These are phyloP conservation scores for Marasmius oreades DNA, from an alignment of 1,284 basidiomycete species.

Conservation along the genomic window DNA sequence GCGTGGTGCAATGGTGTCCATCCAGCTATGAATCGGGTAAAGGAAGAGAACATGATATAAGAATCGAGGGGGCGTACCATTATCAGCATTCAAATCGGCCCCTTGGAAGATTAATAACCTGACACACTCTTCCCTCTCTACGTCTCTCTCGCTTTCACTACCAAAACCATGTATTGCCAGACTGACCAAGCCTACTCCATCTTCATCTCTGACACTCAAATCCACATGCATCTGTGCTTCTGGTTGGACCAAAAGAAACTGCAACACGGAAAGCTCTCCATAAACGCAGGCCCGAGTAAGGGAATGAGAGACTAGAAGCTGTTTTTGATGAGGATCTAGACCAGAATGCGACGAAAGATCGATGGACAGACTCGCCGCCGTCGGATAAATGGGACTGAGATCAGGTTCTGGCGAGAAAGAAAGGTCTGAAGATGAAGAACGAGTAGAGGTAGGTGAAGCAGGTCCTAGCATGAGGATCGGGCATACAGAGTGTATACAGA, in stretches of 20 bases:
- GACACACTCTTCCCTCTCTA: constrained; percentile 87
- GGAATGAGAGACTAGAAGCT: constrained; percentile 66
- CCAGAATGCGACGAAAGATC: constrained; percentile 65
- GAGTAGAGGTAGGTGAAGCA: neutral
- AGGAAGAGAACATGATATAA: constrained; percentile 10
- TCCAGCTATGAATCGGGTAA: constrained; percentile 52
- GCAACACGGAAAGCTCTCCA: constrained; percentile 66
- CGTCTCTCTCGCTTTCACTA: constrained; percentile 73
- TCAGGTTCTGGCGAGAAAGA: constrained; percentile 63
- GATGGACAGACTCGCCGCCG: constrained; percentile 54
- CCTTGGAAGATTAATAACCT: constrained; percentile 78
- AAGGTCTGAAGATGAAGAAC: constrained; percentile 35
- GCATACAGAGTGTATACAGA: neutral
- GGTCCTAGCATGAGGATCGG: neutral
- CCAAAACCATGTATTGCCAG: constrained; percentile 83
- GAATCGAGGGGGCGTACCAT: constrained; percentile 43
- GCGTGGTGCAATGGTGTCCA: constrained; percentile 98
- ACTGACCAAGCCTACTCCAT: constrained; percentile 77
- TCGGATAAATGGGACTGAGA: constrained; percentile 72
- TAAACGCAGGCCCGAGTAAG: constrained; percentile 71
- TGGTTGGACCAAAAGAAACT: constrained; percentile 68
- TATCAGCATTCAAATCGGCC: constrained; percentile 67
- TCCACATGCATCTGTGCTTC: constrained; percentile 69
- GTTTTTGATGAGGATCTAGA: constrained; percentile 62
- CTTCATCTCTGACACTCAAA: constrained; percentile 72